Percentiles rank a stretch among this genome's conserved stretches.
Evolutionary conservation across 257 asterid species (phyloP).

Genomic region (Fraxinus americana): DNA sequence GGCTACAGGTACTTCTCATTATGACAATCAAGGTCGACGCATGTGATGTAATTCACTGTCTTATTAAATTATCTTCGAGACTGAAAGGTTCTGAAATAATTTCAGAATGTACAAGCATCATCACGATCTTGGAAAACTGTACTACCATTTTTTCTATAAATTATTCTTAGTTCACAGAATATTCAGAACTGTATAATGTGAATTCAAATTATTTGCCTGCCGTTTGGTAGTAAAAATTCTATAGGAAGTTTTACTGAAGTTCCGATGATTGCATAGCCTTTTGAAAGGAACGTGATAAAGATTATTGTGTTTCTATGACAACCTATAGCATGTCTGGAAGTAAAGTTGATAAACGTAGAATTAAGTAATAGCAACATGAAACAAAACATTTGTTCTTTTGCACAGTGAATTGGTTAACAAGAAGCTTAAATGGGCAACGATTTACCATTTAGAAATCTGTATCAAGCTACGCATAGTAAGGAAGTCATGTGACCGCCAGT

Average conservation of each 20-base stretch:
- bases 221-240: neutral
- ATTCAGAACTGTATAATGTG: slow-evolving; percentile 5
- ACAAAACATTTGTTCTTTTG: neutral
- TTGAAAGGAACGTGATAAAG: neutral
- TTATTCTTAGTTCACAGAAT: slow-evolving; percentile 11
- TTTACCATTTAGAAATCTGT: slow-evolving; percentile 14
- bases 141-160: slow-evolving; percentile 1
- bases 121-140: neutral
- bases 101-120: slow-evolving; percentile 4
- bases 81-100: neutral
- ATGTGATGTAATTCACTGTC: slow-evolving; percentile 4
- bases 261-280: neutral
- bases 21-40: neutral
- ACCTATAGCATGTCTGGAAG: slow-evolving; percentile 2
- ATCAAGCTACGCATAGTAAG: neutral
- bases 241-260: neutral
- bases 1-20: slow-evolving; percentile 70
- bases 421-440: slow-evolving; percentile 3
- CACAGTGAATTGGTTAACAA: slow-evolving; percentile 12
- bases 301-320: neutral
- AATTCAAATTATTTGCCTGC: neutral
- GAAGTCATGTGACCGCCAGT: neutral
- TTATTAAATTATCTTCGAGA: slow-evolving; percentile 11
- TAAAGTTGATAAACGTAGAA: neutral
- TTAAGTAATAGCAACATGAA: neutral